Evolutionary conservation across 208 protist species (phyloP).

Genomic region (Angomonas deanei): DNA sequence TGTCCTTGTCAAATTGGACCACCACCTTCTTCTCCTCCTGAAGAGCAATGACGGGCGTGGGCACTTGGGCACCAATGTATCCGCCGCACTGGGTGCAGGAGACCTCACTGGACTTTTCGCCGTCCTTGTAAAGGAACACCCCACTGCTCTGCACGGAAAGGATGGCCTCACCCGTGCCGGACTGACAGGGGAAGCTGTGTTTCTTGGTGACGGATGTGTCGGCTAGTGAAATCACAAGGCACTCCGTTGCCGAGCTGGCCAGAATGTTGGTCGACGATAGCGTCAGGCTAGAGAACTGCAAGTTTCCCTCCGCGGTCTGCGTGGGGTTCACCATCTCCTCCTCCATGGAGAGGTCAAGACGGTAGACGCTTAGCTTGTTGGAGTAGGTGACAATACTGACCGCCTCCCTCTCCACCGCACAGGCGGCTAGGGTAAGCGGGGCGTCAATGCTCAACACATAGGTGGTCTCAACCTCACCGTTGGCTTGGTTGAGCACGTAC

Average conservation of each 20-base stretch:
- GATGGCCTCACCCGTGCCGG: neutral
- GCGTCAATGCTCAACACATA: constrained; percentile 18
- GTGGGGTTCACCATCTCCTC: constrained; percentile 23
- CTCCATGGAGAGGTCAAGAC: constrained; percentile 25
- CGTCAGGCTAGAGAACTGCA: neutral
- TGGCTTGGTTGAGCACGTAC: constrained; percentile 38
- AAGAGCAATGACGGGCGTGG: neutral
- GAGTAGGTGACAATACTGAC: constrained; percentile 28
- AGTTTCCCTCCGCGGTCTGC: neutral
- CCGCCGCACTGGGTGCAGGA: neutral
- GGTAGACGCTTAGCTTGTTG: constrained; percentile 24
- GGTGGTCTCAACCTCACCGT: constrained; percentile 49
- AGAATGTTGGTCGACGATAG: neutral
- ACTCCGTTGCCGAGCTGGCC: neutral
- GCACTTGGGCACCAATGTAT: neutral
- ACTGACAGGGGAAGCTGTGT: neutral
- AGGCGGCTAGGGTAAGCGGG: constrained; percentile 16
- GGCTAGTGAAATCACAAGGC: neutral
- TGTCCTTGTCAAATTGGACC: neutral
- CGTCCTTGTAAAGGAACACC: neutral
- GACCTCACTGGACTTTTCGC: neutral
- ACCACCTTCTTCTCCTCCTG: neutral
- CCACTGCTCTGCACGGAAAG: neutral
- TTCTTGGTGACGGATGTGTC: constrained; percentile 8
- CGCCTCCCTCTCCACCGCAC: constrained; percentile 20